These are phyloP conservation scores for Raphidocelis subcapitata DNA, from an alignment of 139 green algal species.

Conservation along the genomic window DNA sequence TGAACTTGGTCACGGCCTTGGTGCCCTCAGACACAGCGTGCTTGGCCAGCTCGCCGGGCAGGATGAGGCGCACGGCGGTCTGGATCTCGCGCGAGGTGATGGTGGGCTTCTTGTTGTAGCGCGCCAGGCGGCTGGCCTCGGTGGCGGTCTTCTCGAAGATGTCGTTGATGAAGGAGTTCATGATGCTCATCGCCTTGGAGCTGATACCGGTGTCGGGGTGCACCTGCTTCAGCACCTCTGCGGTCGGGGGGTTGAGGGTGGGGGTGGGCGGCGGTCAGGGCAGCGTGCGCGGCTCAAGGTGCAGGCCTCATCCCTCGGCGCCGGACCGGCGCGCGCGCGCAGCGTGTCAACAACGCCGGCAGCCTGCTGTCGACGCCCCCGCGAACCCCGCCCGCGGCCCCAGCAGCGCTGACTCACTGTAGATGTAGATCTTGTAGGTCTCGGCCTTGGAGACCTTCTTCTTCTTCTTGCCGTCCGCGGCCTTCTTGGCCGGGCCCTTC, in stretches of 20 bases:
- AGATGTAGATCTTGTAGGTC: conserved; percentile 81
- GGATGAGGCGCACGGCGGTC: conserved; percentile 85
- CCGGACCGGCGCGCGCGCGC: too few species aligned
- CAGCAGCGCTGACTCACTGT: conserved; percentile 89
- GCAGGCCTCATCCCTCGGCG: too few species aligned
- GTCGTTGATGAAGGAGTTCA: conserved; percentile 94
- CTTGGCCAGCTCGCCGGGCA: conserved; percentile 91
- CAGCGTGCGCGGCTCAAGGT: too few species aligned
- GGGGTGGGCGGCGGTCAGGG: too few species aligned
- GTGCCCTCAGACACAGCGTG: conserved; percentile 84
- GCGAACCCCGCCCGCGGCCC: conserved; percentile 43
- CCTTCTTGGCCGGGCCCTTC: conserved; percentile 1
- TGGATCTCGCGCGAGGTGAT: conserved; percentile 89
- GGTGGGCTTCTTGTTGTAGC: conserved; percentile 92
- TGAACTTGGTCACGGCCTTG: conserved; percentile 95
- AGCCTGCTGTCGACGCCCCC: too few species aligned
- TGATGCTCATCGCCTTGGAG: conserved; percentile 94
- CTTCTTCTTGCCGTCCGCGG: conserved; percentile 41
- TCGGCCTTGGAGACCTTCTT: conserved; percentile 47
- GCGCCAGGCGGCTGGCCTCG: conserved; percentile 66
- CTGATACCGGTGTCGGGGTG: conserved; percentile 93
- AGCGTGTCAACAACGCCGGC: too few species aligned
- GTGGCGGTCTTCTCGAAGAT: conserved; percentile 88
- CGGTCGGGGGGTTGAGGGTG: too few species aligned
- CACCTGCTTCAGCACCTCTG: conserved; percentile 89